Evolutionary conservation across 106 monocot species (phyloP).

Genomic region (Posidonia australis): DNA sequence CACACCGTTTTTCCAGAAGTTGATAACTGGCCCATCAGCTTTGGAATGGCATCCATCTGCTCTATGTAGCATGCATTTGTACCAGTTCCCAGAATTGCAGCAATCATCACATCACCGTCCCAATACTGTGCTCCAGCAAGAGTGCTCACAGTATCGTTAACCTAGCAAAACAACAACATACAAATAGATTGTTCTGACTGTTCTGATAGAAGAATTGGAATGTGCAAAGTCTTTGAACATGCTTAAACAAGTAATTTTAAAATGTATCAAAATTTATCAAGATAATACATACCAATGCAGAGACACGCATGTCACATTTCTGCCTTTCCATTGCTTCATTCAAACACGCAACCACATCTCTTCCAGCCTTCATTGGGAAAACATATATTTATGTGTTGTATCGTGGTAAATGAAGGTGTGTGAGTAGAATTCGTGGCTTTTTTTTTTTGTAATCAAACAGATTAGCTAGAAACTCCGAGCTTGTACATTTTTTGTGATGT

Average conservation of each 20-base stretch:
- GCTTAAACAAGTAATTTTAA: too few relatives aligned
- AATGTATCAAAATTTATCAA: too few relatives aligned
- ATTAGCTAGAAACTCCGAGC: too few relatives aligned
- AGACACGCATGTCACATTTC: conserved; percentile 47
- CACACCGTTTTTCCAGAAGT: conserved; percentile 41
- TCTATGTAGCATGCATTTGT: conserved; percentile 72
- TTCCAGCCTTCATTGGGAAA: too few relatives aligned
- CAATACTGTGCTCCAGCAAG: conserved; percentile 58
- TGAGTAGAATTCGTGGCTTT: too few relatives aligned
- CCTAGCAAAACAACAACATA: conserved; percentile 28
- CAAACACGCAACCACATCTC: conserved; percentile 47
- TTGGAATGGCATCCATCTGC: conserved; percentile 31
- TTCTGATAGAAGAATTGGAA: too few relatives aligned
- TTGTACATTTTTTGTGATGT: too few relatives aligned
- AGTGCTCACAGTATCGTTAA: conserved; percentile 63
- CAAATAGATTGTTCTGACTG: too few relatives aligned
- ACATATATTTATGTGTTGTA: too few relatives aligned
- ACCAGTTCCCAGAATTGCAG: conserved; percentile 62
- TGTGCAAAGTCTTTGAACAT: too few relatives aligned
- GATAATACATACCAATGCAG: conserved; percentile 44
- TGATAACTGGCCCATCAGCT: conserved; percentile 18
- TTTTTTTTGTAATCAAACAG: too few relatives aligned
- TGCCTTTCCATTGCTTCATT: conserved; percentile 55
- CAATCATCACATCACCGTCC: conserved; percentile 56
- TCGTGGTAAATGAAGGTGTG: too few relatives aligned